Evolutionary conservation across 495 filamentous ascomycete genomes (phyloP).

Genomic region (Baudoinia panamericana): DNA sequence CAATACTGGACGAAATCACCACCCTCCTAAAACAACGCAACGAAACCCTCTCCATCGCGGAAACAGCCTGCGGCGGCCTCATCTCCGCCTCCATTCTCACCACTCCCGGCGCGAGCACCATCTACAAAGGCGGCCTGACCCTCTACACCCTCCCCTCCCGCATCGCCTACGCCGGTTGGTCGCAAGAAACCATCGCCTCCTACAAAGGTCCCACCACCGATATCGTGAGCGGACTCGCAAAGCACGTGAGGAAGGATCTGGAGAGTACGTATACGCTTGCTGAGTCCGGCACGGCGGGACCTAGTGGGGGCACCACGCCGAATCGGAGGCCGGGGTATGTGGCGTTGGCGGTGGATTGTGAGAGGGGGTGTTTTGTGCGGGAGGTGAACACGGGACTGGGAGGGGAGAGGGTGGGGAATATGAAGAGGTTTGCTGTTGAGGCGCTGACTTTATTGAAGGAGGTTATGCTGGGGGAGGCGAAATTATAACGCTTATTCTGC

Average conservation of each 20-base stretch:
- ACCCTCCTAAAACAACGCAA: conserved; percentile 38
- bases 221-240: conserved; percentile 42
- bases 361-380: conserved; percentile 35
- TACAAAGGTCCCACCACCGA: conserved; percentile 47
- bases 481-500: conserved; percentile 21
- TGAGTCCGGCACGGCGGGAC: conserved; percentile 52
- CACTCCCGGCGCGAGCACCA: conserved; percentile 40
- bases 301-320: conserved; percentile 41
- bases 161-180: conserved; percentile 48
- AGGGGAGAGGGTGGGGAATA: conserved; percentile 42
- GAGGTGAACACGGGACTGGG: conserved; percentile 43
- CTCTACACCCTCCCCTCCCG: conserved; percentile 50
- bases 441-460: conserved; percentile 43
- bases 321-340: conserved; percentile 51
- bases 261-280: conserved; percentile 42
- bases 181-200: conserved; percentile 33
- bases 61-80: conserved; percentile 51
- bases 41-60: conserved; percentile 45
- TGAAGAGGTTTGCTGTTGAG: conserved; percentile 48
- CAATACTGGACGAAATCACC: conserved; percentile 38
- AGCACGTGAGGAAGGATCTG: conserved; percentile 39
- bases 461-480: conserved; percentile 40
- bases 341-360: conserved; percentile 41
- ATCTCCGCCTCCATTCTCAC: conserved; percentile 44
- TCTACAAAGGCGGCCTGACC: conserved; percentile 48